Conservation (phyloP, 495 filamentous ascomycete genomes). For the Podospora pseudopauciseta region DNA sequence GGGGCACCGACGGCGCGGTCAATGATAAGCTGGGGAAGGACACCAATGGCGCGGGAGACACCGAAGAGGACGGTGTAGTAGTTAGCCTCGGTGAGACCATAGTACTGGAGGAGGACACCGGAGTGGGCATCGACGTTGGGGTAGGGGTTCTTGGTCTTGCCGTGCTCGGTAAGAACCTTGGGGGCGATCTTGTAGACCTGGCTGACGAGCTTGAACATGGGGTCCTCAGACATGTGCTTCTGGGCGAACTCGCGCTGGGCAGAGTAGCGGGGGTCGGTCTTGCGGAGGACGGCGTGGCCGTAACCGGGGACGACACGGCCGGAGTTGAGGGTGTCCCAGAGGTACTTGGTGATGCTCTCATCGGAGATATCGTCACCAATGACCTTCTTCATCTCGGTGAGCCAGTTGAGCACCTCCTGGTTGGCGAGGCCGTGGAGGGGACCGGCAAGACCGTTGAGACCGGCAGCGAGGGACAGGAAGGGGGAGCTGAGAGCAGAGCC, state of each 20-base stretch:
- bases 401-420: conserved; percentile 98
- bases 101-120: conserved; percentile 98
- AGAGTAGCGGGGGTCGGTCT: conserved; percentile 98
- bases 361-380: conserved; percentile 93
- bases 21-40: conserved; percentile 98
- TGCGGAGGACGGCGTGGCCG: conserved; percentile 97
- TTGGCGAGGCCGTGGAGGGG: conserved; percentile 98
- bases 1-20: conserved; percentile 92
- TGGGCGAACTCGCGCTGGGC: conserved; percentile 96
- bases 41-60: conserved; percentile 95
- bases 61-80: conserved; percentile 99
- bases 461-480: conserved; percentile 91
- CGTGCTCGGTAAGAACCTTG: conserved; percentile 95
- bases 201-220: conserved; percentile 99
- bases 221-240: conserved; percentile 82
- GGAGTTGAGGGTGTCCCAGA: conserved; percentile 93
- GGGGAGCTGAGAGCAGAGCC: conserved; percentile 95
- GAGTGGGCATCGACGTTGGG: conserved; percentile 65
- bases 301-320: conserved; percentile 97
- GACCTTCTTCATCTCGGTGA: conserved; percentile 95
- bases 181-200: conserved; percentile 99
- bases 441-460: conserved; percentile 94
- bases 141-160: conserved; percentile 90
- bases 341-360: conserved; percentile 92
- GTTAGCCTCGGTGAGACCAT: conserved; percentile 95